Evolutionary conservation across 768 basidiomycete genomes (phyloP).

Genomic region (Pisolithus orientalis): DNA sequence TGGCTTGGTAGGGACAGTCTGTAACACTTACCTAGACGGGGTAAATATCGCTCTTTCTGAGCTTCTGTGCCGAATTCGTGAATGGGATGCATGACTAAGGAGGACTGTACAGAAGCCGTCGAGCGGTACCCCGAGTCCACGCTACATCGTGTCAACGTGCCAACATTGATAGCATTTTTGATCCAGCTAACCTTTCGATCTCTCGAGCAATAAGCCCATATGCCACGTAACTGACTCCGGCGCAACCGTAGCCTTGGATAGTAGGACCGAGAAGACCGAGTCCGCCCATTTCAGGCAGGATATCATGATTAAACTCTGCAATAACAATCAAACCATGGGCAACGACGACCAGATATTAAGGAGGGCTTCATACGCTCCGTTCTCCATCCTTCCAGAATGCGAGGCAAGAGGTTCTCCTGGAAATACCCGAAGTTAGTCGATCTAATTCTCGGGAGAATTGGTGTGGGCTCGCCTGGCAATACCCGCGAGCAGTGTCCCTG

Average conservation of each 20-base stretch:
- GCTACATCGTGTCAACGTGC: constrained; percentile 32
- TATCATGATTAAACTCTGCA: constrained; percentile 67
- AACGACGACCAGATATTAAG: not conserved
- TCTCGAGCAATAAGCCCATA: constrained; percentile 93
- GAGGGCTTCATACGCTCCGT: constrained; percentile 59
- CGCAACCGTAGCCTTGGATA: constrained; percentile 90
- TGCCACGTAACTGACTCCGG: constrained; percentile 84
- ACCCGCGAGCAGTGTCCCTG: constrained; percentile 76
- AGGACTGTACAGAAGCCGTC: constrained; percentile 91
- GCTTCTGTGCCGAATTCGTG: constrained; percentile 82
- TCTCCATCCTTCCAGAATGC: constrained; percentile 83
- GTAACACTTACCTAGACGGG: constrained; percentile 55
- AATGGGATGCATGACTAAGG: constrained; percentile 94
- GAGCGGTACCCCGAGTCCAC: constrained; percentile 97
- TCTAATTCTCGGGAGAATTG: not conserved
- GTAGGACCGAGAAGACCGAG: constrained; percentile 89
- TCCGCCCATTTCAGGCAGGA: constrained; percentile 88
- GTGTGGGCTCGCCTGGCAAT: constrained; percentile 61
- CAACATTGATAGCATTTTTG: not conserved
- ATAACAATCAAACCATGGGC: not conserved
- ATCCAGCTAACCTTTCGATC: constrained; percentile 65
- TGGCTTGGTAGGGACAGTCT: not conserved
- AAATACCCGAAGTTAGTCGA: not conserved
- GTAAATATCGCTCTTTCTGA: constrained; percentile 89
- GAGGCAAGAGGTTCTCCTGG: constrained; percentile 79